phyloP scores from a whole-genome alignment of 345 rosid genomes.

The Rhodamnia rubescens region DNA sequence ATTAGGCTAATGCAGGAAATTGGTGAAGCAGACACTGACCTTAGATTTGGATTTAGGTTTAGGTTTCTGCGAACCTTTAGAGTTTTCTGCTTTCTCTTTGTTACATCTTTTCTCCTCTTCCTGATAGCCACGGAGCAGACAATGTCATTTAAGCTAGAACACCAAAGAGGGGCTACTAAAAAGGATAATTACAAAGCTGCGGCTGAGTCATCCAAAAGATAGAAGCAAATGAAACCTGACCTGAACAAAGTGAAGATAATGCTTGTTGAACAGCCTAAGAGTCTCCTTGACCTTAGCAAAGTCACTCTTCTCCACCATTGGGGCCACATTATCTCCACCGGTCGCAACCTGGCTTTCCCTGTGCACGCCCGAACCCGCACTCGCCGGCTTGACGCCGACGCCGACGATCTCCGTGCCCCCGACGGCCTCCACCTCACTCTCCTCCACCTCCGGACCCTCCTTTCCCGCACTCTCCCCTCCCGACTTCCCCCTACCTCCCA shows the following conservation, averaged over 20 bases:
- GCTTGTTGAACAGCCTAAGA: conserved; percentile 66
- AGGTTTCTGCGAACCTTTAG: conserved; percentile 14
- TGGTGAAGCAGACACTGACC: neutral
- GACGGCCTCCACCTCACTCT: neutral
- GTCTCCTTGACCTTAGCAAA: conserved; percentile 53
- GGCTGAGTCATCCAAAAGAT: neutral
- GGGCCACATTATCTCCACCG: neutral
- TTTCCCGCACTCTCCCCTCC: neutral
- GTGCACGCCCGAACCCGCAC: neutral
- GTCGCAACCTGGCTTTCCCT: neutral
- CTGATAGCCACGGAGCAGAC: conserved; percentile 7
- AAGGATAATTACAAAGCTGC: neutral
- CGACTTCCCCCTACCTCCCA: neutral
- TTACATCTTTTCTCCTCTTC: conserved; percentile 53
- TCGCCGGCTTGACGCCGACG: neutral
- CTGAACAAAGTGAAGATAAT: conserved; percentile 77
- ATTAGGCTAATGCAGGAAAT: neutral
- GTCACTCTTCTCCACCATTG: conserved; percentile 21
- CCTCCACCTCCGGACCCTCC: neutral
- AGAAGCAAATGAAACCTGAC: conserved; percentile 12
- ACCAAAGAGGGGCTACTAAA: neutral
- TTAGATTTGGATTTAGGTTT: conserved; percentile 7
- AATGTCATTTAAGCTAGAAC: neutral
- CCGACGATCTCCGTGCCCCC: neutral
- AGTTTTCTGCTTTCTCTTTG: conserved; percentile 5